Base-by-base conservation (phyloP, 2,329 filamentous ascomycete genomes). In the Cladosporium sp. region DNA sequence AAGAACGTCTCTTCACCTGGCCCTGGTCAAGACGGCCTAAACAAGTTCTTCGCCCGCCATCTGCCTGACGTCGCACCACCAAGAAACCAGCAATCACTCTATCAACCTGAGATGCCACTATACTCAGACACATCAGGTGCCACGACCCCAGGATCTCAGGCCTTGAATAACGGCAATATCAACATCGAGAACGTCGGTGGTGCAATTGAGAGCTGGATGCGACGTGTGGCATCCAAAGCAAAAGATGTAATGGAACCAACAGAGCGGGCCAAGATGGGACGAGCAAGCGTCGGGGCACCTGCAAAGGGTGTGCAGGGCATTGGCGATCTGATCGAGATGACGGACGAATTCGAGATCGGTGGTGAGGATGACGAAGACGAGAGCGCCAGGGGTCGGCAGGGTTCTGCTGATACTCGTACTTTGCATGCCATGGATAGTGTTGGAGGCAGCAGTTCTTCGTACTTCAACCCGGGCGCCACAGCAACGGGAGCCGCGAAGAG, bases 181-280 rank as follows among this genome's bases (percentile, higher is more conserved):
- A 75, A 78, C 7, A 77, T 97, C 2, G 91, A 96, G 66, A 89
- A 92, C 62, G 87, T 96, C 9, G 91, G 92, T 1, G 88, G 90
- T 5, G 88, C 89, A 2, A 86, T 97, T 28, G 94, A 97, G 74
- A 88, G 87, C 1, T 99, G 94, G 91, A 79, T 97, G 59, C 82
- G 92, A 60, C 90, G 91, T 61, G 86, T 96, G 36, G 90, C 91
- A 59, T 78, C 81, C 5, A 87, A 86, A 67, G 79, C 82, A 4
- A 74, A 70, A 39, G 71, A 54, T 9, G 63, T 60, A 9, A 59
- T 64, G 53, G 58, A 62, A 32, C 54, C 58, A 9, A 53, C 61
- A 5, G 61, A 62, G 28, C 34, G 58, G 37, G 57, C 57, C 9
- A 59, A 49, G 39, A 62, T 62, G 22, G 65, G 61, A 19, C 63